Base-by-base conservation (phyloP, 768 basidiomycete species). In the Cystofilobasidium ferigula region DNA sequence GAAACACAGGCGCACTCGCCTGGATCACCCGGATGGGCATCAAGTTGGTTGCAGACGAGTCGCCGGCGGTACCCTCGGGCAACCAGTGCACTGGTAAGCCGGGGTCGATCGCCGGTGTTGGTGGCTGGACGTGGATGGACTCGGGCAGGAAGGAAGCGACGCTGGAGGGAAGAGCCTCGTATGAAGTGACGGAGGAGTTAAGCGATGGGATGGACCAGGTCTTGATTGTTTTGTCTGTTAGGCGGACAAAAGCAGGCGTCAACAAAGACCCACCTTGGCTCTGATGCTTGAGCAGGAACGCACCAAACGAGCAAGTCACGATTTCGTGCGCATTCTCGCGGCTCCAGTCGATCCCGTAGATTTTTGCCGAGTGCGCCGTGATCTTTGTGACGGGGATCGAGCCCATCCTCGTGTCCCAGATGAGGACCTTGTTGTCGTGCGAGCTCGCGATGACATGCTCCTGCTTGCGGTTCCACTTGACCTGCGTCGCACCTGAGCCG, bases 291-390 rank as follows among this genome's bases (percentile, higher is more conserved):
- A n/a, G 53, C 12, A 26, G 8, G 38, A 10, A 67, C 73, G 54
- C 13, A 74, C 74, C 76, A 0, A 98, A 80, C 0, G 92, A 93
- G 73, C 95, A 99, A 1, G 94, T 97, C 12, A 94, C 84, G 40
- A 99, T 81, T 73, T 92, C 86, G 71, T 86, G 81, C n/a, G 80
- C 77, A 47, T 80, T 77, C 22, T 81, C 78, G 59, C 89, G 85
- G 9, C 89, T 86, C 93, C 94, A 99, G 76, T 98, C 94, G 62
- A 99, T 91, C 1, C 95, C 95, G 69, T 99, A 97, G 53, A 97
- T 95, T 76, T 92, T 91, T 38, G 89, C 84, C n/a, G 78, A 79
- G 72, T 98, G 93, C 0, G 89, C 93, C 34, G 80, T 79, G 64
- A 97, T 86, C 7, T 81, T 81, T 14, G 83, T 80, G 7, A 88